Evolutionary conservation across 1,284 basidiomycete genomes (phyloP).

Genomic region (Rhodotorula glutinis): DNA sequence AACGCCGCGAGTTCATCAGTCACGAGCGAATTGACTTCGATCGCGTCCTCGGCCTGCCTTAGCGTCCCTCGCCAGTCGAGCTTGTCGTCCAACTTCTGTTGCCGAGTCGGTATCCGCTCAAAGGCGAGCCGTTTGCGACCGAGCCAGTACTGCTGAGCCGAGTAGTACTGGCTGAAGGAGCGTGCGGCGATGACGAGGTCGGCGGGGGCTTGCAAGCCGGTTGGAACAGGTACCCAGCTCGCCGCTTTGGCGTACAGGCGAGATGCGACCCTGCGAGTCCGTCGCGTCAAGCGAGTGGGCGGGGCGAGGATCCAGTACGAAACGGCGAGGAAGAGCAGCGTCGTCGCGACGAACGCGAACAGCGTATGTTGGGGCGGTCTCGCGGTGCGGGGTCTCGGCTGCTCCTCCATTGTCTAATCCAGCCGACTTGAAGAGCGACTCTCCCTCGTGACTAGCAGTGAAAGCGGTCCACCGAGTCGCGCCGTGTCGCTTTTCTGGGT

Average conservation of each 20-base stretch:
- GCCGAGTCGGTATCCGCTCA: slow-evolving; percentile 13
- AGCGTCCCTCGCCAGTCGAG: slow-evolving; percentile 60
- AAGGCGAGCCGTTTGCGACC: slow-evolving; percentile 18
- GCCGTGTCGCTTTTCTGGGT: too few species aligned
- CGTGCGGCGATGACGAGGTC: slow-evolving; percentile 25
- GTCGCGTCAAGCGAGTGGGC: slow-evolving; percentile 1
- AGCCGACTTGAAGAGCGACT: too few species aligned
- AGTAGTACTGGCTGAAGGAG: slow-evolving; percentile 20
- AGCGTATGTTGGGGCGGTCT: slow-evolving; percentile 4
- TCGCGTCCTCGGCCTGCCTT: slow-evolving; percentile 53
- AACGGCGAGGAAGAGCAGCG: slow-evolving; percentile 24
- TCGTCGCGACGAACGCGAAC: slow-evolving; percentile 19
- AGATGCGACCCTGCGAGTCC: not conserved
- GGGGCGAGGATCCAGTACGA: slow-evolving; percentile 11
- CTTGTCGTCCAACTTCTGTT: slow-evolving; percentile 51
- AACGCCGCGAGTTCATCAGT: slow-evolving; percentile 55
- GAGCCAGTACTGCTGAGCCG: slow-evolving; percentile 14
- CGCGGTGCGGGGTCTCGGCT: too few species aligned
- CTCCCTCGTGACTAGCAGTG: too few species aligned
- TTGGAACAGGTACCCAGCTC: slow-evolving; percentile 15
- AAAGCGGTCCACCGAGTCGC: too few species aligned
- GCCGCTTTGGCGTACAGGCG: not conserved
- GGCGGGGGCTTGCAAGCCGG: slow-evolving; percentile 9
- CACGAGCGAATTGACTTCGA: slow-evolving; percentile 54
- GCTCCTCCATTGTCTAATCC: too few species aligned